Conservation (phyloP, 176 grass and related monocot species). For the Puya raimondii region DNA sequence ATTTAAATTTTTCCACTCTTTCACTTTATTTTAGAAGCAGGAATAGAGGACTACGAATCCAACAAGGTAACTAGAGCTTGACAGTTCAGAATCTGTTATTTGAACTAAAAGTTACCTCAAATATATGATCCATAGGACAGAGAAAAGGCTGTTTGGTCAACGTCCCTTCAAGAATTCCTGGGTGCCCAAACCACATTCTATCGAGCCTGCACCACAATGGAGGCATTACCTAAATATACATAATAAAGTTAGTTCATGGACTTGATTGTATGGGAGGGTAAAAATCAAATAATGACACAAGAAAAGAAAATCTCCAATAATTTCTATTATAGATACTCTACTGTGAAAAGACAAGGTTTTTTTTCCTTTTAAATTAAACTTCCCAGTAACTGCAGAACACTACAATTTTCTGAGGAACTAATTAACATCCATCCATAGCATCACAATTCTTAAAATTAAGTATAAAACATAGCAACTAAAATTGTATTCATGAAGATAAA, state of each 20-base stretch:
- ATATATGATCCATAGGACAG: conserved; percentile 98
- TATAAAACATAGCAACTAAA: not conserved
- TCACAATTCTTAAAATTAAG: not conserved
- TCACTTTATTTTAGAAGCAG: too few relatives aligned
- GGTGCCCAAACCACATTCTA: conserved; percentile 95
- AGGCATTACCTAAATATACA: conserved; percentile 86
- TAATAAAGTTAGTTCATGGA: conserved; percentile 15
- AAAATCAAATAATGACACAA: not conserved
- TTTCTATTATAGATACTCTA: not conserved
- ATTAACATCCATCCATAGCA: not conserved
- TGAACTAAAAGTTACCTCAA: conserved; percentile 54
- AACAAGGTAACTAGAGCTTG: not conserved
- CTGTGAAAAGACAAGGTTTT: too few relatives aligned
- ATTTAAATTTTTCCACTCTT: too few relatives aligned
- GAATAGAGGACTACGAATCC: too few relatives aligned
- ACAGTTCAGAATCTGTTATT: conserved; percentile 9
- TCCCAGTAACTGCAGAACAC: not conserved
- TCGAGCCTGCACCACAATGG: conserved; percentile 98
- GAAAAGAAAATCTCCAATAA: not conserved
- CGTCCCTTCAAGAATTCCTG: conserved; percentile 85
- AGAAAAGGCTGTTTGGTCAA: conserved; percentile 92
- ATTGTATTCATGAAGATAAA: not conserved
- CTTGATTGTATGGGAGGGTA: conserved; percentile 4
- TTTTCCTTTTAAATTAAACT: not conserved
- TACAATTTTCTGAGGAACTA: not conserved